Evolutionary conservation across 75 land plant species (phyloP).

Genomic region (Isoetes taiwanensis): DNA sequence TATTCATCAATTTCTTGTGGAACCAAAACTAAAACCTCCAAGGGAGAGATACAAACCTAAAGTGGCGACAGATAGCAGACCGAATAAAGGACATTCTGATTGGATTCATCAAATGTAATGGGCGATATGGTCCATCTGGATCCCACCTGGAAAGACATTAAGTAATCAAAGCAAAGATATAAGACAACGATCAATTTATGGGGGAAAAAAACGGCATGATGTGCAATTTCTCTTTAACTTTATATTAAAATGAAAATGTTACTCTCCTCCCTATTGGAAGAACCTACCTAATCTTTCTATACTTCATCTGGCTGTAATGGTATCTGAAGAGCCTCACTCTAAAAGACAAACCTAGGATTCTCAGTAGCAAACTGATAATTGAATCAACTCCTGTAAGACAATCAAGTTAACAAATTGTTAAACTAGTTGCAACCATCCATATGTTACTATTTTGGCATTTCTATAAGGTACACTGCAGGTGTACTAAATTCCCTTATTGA

Average conservation of each 20-base stretch:
- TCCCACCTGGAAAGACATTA: constrained; percentile 73
- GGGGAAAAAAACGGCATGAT: neutral
- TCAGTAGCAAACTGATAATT: too few species aligned
- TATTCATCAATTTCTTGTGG: neutral
- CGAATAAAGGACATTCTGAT: constrained; percentile 73
- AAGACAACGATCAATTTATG: too few species aligned
- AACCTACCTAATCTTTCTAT: neutral
- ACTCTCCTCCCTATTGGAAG: neutral
- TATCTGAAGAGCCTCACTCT: too few species aligned
- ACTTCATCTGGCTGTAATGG: too few species aligned
- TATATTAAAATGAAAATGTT: neutral
- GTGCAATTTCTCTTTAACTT: neutral
- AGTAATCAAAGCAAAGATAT: too few species aligned
- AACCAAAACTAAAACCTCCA: neutral
- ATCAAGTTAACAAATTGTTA: too few species aligned
- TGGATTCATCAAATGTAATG: constrained; percentile 82
- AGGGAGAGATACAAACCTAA: constrained; percentile 29
- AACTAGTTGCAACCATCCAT: too few species aligned
- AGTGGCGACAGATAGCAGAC: constrained; percentile 69
- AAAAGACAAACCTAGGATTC: too few species aligned
- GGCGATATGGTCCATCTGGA: constrained; percentile 68
- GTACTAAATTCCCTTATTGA: neutral
- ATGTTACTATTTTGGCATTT: too few species aligned
- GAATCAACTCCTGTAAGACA: too few species aligned
- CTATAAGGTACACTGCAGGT: too few species aligned